Conservation (phyloP, 257 asterid species). For the Fraxinus excelsior region DNA sequence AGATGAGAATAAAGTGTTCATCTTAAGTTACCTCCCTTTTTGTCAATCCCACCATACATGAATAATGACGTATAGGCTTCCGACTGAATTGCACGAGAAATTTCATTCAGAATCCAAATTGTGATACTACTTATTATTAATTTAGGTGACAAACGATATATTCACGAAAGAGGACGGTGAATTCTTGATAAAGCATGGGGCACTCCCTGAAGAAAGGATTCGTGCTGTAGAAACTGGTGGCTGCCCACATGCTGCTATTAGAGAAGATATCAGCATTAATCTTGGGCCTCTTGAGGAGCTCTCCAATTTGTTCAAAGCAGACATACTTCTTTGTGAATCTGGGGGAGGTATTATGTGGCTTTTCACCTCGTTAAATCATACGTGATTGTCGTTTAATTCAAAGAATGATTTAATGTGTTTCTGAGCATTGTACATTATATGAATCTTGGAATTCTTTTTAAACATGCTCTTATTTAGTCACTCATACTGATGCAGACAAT, state of each 20-base stretch:
- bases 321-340: slow-evolving; percentile 93
- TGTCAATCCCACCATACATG: neutral
- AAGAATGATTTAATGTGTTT: neutral
- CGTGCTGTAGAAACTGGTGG: slow-evolving; percentile 99
- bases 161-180: slow-evolving; percentile 98
- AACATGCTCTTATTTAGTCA: slow-evolving; percentile 12
- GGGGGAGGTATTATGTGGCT: slow-evolving; percentile 69
- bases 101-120: neutral
- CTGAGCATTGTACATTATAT: neutral
- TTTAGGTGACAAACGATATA: slow-evolving; percentile 92
- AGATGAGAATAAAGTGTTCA: neutral
- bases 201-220: slow-evolving; percentile 93
- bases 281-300: slow-evolving; percentile 97
- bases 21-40: neutral
- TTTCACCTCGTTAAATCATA: neutral
- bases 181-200: slow-evolving; percentile 87
- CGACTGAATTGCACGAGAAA: neutral
- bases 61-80: neutral
- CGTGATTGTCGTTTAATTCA: neutral
- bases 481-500: slow-evolving; percentile 53
- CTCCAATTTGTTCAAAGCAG: slow-evolving; percentile 79
- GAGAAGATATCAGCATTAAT: slow-evolving; percentile 95
- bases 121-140: neutral
- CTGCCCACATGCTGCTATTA: slow-evolving; percentile 93
- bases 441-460: slow-evolving; percentile 6